These are phyloP conservation scores for Rhodotorula paludigena DNA, from an alignment of 768 basidiomycete species.

Conservation along the genomic window DNA sequence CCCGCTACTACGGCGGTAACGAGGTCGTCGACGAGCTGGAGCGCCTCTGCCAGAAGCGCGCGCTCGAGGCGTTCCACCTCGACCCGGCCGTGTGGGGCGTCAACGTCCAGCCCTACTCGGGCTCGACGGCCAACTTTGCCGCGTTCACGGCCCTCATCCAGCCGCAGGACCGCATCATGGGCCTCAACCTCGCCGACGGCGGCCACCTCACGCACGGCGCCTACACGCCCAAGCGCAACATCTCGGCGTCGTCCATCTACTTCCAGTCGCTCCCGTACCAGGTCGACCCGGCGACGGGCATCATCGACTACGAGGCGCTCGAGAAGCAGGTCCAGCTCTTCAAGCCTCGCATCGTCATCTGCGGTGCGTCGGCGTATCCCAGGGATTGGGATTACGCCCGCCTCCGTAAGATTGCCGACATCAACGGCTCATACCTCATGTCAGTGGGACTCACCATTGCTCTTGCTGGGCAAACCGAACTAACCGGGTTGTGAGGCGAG, in stretches of 20 bases:
- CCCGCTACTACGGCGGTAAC: conserved; percentile 58
- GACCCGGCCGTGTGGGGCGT: conserved; percentile 86
- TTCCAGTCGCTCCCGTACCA: conserved; percentile 97
- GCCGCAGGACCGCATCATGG: conserved; percentile 97
- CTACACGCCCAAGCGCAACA: conserved; percentile 88
- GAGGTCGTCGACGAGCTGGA: conserved; percentile 94
- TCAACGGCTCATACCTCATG: conserved; percentile 88
- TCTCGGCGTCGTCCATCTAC: conserved; percentile 99
- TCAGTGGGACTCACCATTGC: neutral
- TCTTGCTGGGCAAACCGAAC: neutral
- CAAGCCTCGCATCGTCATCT: conserved; percentile 92
- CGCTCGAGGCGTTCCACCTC: conserved; percentile 90
- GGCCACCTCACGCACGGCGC: conserved; percentile 93
- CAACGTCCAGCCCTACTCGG: conserved; percentile 88
- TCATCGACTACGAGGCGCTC: conserved; percentile 81
- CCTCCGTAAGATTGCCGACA: conserved; percentile 73
- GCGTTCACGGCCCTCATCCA: conserved; percentile 91
- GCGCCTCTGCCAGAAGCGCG: conserved; percentile 86
- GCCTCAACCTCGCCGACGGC: conserved; percentile 94
- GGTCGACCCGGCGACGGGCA: conserved; percentile 71
- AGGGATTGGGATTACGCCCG: conserved; percentile 93
- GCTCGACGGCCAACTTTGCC: conserved; percentile 66
- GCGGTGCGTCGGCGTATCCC: conserved; percentile 97
- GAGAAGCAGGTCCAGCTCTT: conserved; percentile 83
- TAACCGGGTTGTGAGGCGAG: conserved; percentile 16